phyloP scores from a whole-genome alignment of 306 rosid species.

The Cucumis melo region DNA sequence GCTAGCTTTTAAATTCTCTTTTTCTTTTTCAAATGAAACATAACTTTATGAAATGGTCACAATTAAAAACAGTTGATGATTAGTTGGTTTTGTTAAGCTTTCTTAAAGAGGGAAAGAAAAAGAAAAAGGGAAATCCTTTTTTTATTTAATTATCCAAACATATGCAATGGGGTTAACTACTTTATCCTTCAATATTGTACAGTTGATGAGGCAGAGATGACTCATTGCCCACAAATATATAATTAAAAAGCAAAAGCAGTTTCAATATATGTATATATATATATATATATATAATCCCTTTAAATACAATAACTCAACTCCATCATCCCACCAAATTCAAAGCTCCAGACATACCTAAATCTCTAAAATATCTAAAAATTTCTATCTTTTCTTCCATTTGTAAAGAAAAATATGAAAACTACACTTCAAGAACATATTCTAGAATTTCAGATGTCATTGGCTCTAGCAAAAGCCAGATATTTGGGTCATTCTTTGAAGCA shows the following conservation, averaged over 20 bases:
- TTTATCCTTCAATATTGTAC: background rate
- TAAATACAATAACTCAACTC: background rate
- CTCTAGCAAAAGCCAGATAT: conserved; percentile 16
- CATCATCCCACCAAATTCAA: background rate
- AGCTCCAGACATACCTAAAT: background rate
- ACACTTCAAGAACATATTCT: conserved; percentile 28
- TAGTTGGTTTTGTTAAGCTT: too few species aligned
- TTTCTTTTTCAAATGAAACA: too few species aligned
- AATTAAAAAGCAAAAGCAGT: conserved; percentile 8
- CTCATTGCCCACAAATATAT: conserved; percentile 14
- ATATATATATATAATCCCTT: conserved; percentile 1
- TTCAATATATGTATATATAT: too few species aligned
- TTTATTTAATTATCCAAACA: too few species aligned
- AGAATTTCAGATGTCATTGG: conserved; percentile 20
- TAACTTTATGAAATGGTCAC: too few species aligned
- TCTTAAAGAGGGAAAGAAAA: too few species aligned
- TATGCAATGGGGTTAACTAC: too few species aligned
- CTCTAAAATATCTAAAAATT: background rate
- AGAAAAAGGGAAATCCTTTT: too few species aligned
- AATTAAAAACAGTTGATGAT: too few species aligned
- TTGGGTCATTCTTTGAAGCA: conserved; percentile 27
- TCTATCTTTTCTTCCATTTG: background rate
- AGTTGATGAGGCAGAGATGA: conserved; percentile 26
- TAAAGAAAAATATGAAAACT: conserved; percentile 20
- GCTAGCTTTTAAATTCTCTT: background rate